Conservation (phyloP, 306 rosid species). For the Crotalaria pallida region DNA sequence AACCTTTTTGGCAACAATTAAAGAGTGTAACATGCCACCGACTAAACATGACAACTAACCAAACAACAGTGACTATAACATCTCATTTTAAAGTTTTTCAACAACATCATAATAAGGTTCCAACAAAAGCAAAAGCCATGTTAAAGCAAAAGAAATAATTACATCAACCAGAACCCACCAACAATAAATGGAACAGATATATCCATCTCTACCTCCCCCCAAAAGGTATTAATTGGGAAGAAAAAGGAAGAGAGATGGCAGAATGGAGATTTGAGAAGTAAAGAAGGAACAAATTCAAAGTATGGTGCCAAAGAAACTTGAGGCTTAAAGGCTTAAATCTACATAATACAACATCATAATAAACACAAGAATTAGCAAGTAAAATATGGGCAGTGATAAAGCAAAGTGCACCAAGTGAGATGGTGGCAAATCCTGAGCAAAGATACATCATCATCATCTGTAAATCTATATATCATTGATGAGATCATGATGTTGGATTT, state of each 20-base stretch:
- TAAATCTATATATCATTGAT: slow-evolving; percentile 26
- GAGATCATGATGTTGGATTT: slow-evolving; percentile 30
- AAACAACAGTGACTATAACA: slow-evolving; percentile 24
- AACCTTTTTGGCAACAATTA: slow-evolving; percentile 21
- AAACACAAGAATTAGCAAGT: slow-evolving; percentile 29
- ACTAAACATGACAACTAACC: slow-evolving; percentile 40
- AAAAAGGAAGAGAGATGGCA: slow-evolving; percentile 2
- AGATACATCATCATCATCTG: slow-evolving; percentile 25
- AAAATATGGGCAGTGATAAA: slow-evolving; percentile 23
- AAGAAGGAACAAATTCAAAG: slow-evolving; percentile 16
- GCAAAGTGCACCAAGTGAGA: slow-evolving; percentile 11
- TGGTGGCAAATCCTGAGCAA: not conserved
- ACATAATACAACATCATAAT: slow-evolving; percentile 25
- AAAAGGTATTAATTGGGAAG: slow-evolving; percentile 15
- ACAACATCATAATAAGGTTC: not conserved
- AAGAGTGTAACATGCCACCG: slow-evolving; percentile 21
- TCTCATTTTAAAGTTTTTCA: slow-evolving; percentile 26
- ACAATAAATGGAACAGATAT: slow-evolving; percentile 37
- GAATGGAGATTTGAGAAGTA: slow-evolving; percentile 10
- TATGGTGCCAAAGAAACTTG: slow-evolving; percentile 27
- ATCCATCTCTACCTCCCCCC: slow-evolving; percentile 36
- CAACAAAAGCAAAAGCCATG: slow-evolving; percentile 32
- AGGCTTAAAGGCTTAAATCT: slow-evolving; percentile 31
- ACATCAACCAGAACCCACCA: slow-evolving; percentile 49
- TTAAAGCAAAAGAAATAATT: slow-evolving; percentile 42